Evolutionary conservation across 2,329 filamentous ascomycete species (phyloP), one percentile per base, ranked within the genome.

Genomic region (Microsporum canis): DNA sequence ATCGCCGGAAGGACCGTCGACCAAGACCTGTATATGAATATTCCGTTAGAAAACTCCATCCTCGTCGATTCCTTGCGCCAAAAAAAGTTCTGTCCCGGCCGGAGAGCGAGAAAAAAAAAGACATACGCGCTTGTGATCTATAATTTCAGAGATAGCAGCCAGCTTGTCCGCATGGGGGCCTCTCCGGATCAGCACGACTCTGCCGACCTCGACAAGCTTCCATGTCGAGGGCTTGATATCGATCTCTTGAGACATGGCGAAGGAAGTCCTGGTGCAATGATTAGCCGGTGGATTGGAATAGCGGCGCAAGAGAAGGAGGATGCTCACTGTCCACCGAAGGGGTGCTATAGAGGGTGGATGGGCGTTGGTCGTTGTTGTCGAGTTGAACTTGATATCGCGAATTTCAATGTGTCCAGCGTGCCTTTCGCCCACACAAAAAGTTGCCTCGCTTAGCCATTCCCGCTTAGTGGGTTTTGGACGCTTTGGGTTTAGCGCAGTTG

Each of bases 91-190:
- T 4, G 27, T 7, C 12, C 45, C 45, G 23, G 7, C 8, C 23
- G 51, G 14, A 59, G 62, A 10, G 34, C 29, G 29, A 62, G n/a
- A 17, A 39, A 36, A 12, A 38, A 23, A 31, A 56, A 58, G 76
- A 90, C 94, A 77, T 95, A 99, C 94, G 82, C 94, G 91, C 86
- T 96, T 96, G 88, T 99, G 92, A 82, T 99, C 94, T 82, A 99
- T 94, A 80, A 99, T 97, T 87, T 99, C 92, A 80, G 96, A 91
- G 75, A 99, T 92, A 73, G 87, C 82, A 74, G 91, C 95, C 73
- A 97, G 85, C 78, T 89, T 89, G 82, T 91, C 91, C 71, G 82
- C 81, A 82, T 81, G 88, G 72, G 87, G 86, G 75, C 91, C 88
- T 76, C 84, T 81, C 79, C 89, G 88, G 82, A 97, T 87, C 78